Conservation (phyloP, 306 rosid genomes). For the Begonia fuchsioides region DNA sequence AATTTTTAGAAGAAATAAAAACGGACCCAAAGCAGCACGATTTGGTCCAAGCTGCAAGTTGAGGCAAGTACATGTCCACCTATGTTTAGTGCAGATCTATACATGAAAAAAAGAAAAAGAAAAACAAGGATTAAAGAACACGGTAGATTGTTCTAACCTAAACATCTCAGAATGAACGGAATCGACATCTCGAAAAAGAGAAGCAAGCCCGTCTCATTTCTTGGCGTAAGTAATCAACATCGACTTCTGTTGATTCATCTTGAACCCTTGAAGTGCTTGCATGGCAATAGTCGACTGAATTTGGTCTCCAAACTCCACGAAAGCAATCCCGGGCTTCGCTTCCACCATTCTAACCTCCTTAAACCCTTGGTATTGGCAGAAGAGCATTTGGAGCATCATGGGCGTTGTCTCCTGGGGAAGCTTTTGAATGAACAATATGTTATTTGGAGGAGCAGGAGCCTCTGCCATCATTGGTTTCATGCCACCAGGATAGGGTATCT, state of each 20-base stretch:
- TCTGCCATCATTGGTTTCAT: slow-evolving; percentile 66
- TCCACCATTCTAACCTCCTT: slow-evolving; percentile 99
- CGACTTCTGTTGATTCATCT: slow-evolving; percentile 79
- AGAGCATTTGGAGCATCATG: slow-evolving; percentile 94
- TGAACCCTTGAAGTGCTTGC: slow-evolving; percentile 89
- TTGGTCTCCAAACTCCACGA: slow-evolving; percentile 84
- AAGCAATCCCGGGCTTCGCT: slow-evolving; percentile 93
- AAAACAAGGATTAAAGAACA: too few relatives aligned
- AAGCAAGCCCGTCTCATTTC: slow-evolving; percentile 29
- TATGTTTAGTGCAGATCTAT: too few relatives aligned
- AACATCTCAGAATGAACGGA: too few relatives aligned
- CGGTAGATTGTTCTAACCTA: too few relatives aligned
- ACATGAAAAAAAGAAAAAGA: too few relatives aligned
- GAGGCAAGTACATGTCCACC: too few relatives aligned
- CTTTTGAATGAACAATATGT: slow-evolving; percentile 81
- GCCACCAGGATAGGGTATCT: slow-evolving; percentile 84
- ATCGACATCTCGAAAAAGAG: too few relatives aligned
- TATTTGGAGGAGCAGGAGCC: slow-evolving; percentile 80
- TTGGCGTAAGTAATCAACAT: slow-evolving; percentile 95
- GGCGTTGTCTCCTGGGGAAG: slow-evolving; percentile 86
- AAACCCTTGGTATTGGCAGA: slow-evolving; percentile 73
- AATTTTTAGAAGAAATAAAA: too few relatives aligned
- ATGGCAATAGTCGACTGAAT: slow-evolving; percentile 81
- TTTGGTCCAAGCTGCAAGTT: too few relatives aligned
- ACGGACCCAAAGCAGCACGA: too few relatives aligned